Evolutionary conservation across 805 yeast species (phyloP), one percentile per base, ranked within the genome.

Genomic region (Starmerella bombi): DNA sequence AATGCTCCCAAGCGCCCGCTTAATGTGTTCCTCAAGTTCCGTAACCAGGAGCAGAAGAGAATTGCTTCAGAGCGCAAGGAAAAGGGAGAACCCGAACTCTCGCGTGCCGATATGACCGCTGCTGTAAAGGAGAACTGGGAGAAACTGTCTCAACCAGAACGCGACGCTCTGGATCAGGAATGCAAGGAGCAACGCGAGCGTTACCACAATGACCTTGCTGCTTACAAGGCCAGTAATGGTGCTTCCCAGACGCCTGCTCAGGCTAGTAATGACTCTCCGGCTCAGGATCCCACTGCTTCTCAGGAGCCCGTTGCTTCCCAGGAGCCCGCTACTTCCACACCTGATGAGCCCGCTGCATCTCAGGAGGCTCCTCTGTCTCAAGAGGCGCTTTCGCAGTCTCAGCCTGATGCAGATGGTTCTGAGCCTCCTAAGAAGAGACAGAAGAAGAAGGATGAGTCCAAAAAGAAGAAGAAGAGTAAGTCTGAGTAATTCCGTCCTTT

Each of bases 1-100:
- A 78, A 81, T 55, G 95, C 94, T 34, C 98, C 98, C 44, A 84
- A 82, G 69, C 85, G 85, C 56, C 97, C 98, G 14, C 67, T 83
- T 55, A 85, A 95, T 18, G 80, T 82, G 34, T 86, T 76, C 65
- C 81, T 88, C 60, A 71, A 76, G 32, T 88, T 75, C 61, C 75
- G 83, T 39, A 77, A 80, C 49, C 75, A 74, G 50, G 72, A 75
- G 49, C 76, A 94, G 55, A 80, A 78, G 46, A 64, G 69, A 29
- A 69, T 86, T 47, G 74, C 77, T 42, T 77, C 72, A 40, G 85
- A 80, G 47, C 72, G 93, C 55, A 69, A 64, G 41, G 62, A 62
- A 28, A 64, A 68, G 31, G 76, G 80, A 12, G 66, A 69, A 52
- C 72, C 79, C 14, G 73, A 82, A 9, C 67, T 80, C 49, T 68